Percentiles rank a stretch among this genome's conserved stretches.
Conservation (phyloP, 2,329 filamentous ascomycete species). For the Allantophomopsis cytisporea region DNA sequence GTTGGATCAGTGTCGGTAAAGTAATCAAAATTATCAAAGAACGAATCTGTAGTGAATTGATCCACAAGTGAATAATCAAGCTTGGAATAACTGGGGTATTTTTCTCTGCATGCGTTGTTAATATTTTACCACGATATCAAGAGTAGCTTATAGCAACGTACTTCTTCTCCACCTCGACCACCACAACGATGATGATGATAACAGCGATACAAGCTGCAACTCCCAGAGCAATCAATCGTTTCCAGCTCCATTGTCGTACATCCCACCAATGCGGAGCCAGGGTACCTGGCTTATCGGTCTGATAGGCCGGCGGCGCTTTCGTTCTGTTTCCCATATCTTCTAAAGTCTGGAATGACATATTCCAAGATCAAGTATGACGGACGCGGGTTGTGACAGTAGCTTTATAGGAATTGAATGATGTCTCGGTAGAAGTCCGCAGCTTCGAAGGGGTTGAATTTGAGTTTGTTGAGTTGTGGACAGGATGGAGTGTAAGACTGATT, state of each 20-base stretch:
- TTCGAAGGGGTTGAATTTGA: too few species aligned
- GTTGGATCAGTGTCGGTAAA: constrained; percentile 28
- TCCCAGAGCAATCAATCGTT: background rate
- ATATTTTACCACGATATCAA: too few species aligned
- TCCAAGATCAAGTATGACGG: too few species aligned
- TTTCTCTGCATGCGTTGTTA: too few species aligned
- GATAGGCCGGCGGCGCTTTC: background rate
- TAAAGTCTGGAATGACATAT: too few species aligned
- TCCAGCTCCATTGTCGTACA: background rate
- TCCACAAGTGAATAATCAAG: constrained; percentile 21
- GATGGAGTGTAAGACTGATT: too few species aligned
- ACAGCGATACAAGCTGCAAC: constrained; percentile 20
- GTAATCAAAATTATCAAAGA: constrained; percentile 31
- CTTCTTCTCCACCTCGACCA: constrained; percentile 16
- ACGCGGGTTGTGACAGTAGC: too few species aligned
- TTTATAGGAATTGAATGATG: too few species aligned
- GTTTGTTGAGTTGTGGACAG: too few species aligned
- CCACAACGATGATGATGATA: constrained; percentile 26
- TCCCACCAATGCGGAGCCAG: background rate
- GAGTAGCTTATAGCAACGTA: constrained; percentile 5
- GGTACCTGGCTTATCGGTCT: background rate
- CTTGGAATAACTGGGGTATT: constrained; percentile 23
- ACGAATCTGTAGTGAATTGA: constrained; percentile 13
- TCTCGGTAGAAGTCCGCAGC: too few species aligned
- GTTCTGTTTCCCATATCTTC: too few species aligned